Evolutionary conservation across 371 early-diverging fungal genomes (phyloP), one percentile per base, ranked within the genome.

Genomic region (Batrachochytrium dendrobatidis): DNA sequence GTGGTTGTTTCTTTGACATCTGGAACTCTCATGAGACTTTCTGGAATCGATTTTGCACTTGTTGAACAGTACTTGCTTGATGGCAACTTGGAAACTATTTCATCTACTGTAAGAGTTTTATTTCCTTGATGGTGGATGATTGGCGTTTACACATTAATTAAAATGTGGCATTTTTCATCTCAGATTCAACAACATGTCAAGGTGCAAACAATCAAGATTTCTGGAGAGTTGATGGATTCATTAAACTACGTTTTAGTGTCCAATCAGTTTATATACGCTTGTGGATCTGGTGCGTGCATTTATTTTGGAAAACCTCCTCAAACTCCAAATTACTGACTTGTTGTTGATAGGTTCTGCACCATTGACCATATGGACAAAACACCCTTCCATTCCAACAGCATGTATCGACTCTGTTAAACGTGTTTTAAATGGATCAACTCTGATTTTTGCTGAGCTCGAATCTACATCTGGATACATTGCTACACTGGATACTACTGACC

Each of bases 381-480:
- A n/a, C n/a, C n/a, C n/a, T n/a, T n/a, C n/a, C n/a, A n/a, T n/a
- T n/a, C n/a, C n/a, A n/a, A n/a, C n/a, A n/a, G n/a, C n/a, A n/a
- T n/a, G n/a, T n/a, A n/a, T n/a, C n/a, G n/a, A n/a, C n/a, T n/a
- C n/a, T n/a, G n/a, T n/a, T n/a, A n/a, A n/a, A n/a, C n/a, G n/a
- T n/a, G n/a, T n/a, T n/a, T n/a, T n/a, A n/a, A n/a, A n/a, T n/a
- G n/a, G n/a, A n/a, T n/a, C n/a, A n/a, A n/a, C n/a, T n/a, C n/a
- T n/a, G n/a, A n/a, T n/a, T n/a, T n/a, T n/a, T n/a, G n/a, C n/a
- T 25, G 26, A 34, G 24, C 1, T 59, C 70, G 39, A 60, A 58
- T 33, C 20, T 25, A n/a, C 67, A 68, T 20, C 46, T 70, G 31
- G 66, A 64, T 53, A 68, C 69, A 34, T 51, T 73, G 20, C 64